phyloP scores from a whole-genome alignment of 2,329 filamentous ascomycete species.

The Aspergillus sp. region DNA sequence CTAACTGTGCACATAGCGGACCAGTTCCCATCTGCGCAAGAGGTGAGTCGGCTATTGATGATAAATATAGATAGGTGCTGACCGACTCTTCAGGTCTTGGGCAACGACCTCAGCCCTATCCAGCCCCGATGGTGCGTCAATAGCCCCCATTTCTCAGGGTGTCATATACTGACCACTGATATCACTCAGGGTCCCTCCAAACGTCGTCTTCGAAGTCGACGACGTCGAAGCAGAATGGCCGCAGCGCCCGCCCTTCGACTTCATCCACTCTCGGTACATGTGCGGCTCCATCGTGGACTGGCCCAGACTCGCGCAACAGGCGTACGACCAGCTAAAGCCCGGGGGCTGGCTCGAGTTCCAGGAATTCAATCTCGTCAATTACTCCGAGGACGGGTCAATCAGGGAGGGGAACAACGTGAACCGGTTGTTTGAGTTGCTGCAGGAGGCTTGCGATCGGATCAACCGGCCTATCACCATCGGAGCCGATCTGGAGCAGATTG shows the following conservation, averaged over 20 bases:
- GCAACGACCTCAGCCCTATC: slow-evolving; percentile 13
- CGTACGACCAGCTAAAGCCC: slow-evolving; percentile 3
- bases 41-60: neutral
- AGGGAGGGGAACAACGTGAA: slow-evolving; percentile 1
- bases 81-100: neutral
- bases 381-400: slow-evolving; percentile 6
- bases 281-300: slow-evolving; percentile 11
- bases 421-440: neutral
- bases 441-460: neutral
- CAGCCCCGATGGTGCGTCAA: slow-evolving; percentile 7
- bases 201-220: slow-evolving; percentile 11
- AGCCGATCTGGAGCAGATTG: neutral
- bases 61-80: neutral
- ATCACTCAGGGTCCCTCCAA: slow-evolving; percentile 7
- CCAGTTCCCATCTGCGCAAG: neutral
- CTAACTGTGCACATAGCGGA: neutral
- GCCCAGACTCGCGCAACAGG: slow-evolving; percentile 5
- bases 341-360: slow-evolving; percentile 14
- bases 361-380: slow-evolving; percentile 6
- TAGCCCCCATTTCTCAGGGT: no score
- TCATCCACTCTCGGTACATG: slow-evolving; percentile 12
- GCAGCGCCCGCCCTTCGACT: slow-evolving; percentile 1
- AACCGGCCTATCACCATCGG: slow-evolving; percentile 5
- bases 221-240: slow-evolving; percentile 10
- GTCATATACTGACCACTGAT: neutral